Percentiles rank a stretch among this genome's conserved stretches.
These are phyloP conservation scores for Paracoccidioides brasiliensis DNA, from an alignment of 2,329 filamentous ascomycete species.

Conservation along the genomic window DNA sequence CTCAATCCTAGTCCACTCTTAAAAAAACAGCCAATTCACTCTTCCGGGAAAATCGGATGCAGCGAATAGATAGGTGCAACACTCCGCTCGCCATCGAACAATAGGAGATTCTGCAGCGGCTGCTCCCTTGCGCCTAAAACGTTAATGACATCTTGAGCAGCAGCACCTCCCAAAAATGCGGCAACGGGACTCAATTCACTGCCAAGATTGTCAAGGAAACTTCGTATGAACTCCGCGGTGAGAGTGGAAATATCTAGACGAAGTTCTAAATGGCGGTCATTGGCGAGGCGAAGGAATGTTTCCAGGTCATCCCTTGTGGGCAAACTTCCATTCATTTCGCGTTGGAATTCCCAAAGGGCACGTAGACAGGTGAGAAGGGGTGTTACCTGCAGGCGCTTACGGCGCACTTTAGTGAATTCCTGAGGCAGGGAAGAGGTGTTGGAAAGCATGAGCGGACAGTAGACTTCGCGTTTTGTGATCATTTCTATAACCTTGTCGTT, in stretches of 20 bases:
- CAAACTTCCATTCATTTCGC: constrained; percentile 40
- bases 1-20: no score
- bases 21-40: not conserved
- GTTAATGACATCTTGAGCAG: constrained; percentile 96
- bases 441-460: constrained; percentile 76
- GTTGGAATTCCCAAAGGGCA: constrained; percentile 79
- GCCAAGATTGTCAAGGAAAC: constrained; percentile 75
- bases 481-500: constrained; percentile 66
- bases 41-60: constrained; percentile 48
- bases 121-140: constrained; percentile 83
- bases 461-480: constrained; percentile 82
- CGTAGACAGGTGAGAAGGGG: constrained; percentile 75
- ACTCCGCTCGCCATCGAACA: constrained; percentile 78
- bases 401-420: constrained; percentile 54
- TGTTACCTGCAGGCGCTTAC: constrained; percentile 59
- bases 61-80: constrained; percentile 69
- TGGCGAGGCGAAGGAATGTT: constrained; percentile 64
- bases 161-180: constrained; percentile 75
- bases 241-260: constrained; percentile 56
- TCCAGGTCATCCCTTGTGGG: constrained; percentile 55
- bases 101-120: constrained; percentile 85
- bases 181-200: constrained; percentile 76
- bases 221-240: constrained; percentile 58
- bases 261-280: constrained; percentile 62
- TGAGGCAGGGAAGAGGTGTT: constrained; percentile 65